Evolutionary conservation across 129 eudicot species (phyloP), one percentile per base, ranked within the genome.

Genomic region (Saussurea involucrata): DNA sequence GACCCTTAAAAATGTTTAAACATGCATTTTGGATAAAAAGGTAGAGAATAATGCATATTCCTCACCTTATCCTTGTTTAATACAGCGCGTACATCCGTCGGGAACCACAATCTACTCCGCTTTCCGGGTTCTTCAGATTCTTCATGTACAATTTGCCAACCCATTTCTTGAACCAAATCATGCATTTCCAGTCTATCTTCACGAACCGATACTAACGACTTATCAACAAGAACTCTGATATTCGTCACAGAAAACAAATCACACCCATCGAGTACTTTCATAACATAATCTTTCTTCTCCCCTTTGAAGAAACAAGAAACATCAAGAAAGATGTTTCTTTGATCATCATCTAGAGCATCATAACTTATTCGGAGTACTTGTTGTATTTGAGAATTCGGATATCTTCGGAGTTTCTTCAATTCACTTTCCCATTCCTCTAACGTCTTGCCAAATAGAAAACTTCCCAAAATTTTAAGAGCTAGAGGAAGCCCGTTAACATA

Each of bases 81-180:
- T 24, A 85, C 86, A 66, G n/a, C 3, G 13, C 64, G 40, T 11
- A 85, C 81, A 66, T 85, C 89, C 9, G 69, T 32, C 1, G 75
- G 13, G 71, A 70, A 75, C 84, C 89, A 78, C 25, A 85, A 66
- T 44, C 89, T 74, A 60, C 79, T 82, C 63, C 65, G 70, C 34
- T 72, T 75, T 12, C 82, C 81, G 9, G 75, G 82, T 29, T 77
- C 68, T 34, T 69, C 63, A 15, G 81, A 73, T 24, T 46, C 71
- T 65, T 79, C 72, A 10, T 81, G 69, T 64, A 79, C 89, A 28
- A 85, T 79, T 57, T 75, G 67, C 84, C 86, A 70, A 12, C 86
- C 86, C 89, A 85, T 82, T 68, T 85, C 86, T 82, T 85, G 89
- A 20, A 81, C 66, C 76, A 81, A 57, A 58, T 81, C 80, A 81